Percentiles rank a stretch among this genome's conserved stretches.
Conservation (phyloP, 208 protist genomes). For the Novymonas esmeraldas region DNA sequence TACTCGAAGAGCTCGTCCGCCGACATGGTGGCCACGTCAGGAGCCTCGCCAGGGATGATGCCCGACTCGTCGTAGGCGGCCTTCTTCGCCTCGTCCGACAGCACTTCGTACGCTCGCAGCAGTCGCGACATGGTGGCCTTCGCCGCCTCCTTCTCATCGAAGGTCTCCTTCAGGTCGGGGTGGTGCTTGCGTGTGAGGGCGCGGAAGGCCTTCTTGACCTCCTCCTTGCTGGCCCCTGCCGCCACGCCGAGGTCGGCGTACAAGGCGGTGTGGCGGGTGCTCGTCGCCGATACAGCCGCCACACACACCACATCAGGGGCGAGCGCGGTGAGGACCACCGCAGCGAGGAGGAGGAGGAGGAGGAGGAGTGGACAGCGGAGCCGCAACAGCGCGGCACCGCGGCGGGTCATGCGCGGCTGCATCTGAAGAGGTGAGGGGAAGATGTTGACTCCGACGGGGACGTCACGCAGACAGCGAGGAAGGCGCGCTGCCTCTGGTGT, state of each 20-base stretch:
- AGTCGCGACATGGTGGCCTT: conserved; percentile 85
- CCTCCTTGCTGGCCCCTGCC: conserved; percentile 47
- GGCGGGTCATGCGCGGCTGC: too few species aligned
- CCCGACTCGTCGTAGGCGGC: conserved; percentile 76
- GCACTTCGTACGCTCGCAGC: conserved; percentile 78
- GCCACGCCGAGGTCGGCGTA: conserved; percentile 76
- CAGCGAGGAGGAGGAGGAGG: conserved; percentile 22
- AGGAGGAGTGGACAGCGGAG: conserved; percentile 4
- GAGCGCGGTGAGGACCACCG: conserved; percentile 20
- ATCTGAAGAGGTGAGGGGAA: too few species aligned
- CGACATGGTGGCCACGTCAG: conserved; percentile 46
- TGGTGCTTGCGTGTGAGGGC: conserved; percentile 75
- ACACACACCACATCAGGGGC: conserved; percentile 10
- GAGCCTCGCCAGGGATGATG: conserved; percentile 63
- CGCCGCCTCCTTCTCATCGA: conserved; percentile 82
- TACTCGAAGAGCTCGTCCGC: conserved; percentile 69
- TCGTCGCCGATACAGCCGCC: conserved; percentile 11
- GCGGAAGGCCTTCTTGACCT: conserved; percentile 85
- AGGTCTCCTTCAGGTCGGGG: conserved; percentile 88
- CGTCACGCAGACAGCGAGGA: too few species aligned
- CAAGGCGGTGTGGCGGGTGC: conserved; percentile 39
- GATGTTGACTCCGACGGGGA: too few species aligned
- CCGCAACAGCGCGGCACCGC: too few species aligned
- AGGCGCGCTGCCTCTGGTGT: too few species aligned
- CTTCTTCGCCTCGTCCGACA: conserved; percentile 71